phyloP scores from a whole-genome alignment of 2,329 filamentous ascomycete species.

The Apiospora phragmitis region DNA sequence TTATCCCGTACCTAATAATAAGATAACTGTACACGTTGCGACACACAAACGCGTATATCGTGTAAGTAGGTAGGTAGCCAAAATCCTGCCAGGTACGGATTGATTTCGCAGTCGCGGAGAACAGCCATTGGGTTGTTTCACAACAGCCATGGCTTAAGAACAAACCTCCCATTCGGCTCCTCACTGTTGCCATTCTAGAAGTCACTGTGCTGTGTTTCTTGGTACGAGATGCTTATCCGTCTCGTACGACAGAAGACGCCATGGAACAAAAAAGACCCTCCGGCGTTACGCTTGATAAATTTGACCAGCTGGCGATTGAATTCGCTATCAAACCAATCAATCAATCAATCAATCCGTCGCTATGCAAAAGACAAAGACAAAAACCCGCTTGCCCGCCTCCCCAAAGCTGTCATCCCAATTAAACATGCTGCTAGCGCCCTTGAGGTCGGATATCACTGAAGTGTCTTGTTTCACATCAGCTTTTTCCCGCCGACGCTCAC shows the following conservation, averaged over 20 bases:
- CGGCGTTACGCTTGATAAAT: constrained; percentile 4
- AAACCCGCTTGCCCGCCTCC: not conserved
- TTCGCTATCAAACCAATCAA: not conserved
- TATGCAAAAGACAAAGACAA: not conserved
- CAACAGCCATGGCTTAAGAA: not conserved
- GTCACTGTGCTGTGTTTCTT: not conserved
- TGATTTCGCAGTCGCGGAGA: not conserved
- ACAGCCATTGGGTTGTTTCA: not conserved
- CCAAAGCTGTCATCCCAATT: constrained; percentile 2
- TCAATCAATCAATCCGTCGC: not conserved
- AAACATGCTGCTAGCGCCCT: constrained; percentile 4
- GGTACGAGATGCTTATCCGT: not conserved
- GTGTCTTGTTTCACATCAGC: constrained; percentile 12
- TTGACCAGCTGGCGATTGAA: not conserved
- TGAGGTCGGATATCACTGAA: constrained; percentile 11
- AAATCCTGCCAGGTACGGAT: not conserved
- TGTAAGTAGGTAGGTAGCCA: not conserved
- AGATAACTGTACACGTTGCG: not conserved
- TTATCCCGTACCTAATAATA: not conserved
- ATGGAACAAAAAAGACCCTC: not conserved
- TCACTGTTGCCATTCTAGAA: not conserved
- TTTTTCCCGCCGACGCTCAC: constrained; percentile 4
- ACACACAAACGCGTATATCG: not conserved
- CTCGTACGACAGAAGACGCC: not conserved
- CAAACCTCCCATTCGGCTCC: not conserved